Evolutionary conservation across 2,329 filamentous ascomycete genomes (phyloP), one percentile per base, ranked within the genome.

Genomic region (Calonectria henricotiae): DNA sequence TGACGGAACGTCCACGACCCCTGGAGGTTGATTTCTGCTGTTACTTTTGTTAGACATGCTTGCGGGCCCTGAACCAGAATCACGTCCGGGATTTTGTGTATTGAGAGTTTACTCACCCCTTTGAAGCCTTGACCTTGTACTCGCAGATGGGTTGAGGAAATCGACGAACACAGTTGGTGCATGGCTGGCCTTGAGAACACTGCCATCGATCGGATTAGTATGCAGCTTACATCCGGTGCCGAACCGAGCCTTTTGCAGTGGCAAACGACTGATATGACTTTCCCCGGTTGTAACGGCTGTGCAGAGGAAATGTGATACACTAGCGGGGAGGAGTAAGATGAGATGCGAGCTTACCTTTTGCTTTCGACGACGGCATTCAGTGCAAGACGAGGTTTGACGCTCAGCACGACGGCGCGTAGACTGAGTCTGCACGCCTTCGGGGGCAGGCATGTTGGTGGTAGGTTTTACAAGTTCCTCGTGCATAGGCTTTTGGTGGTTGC

Each of bases 111-210:
- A 74, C 73, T 58, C 1, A 78, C 76, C 61, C 75, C 41, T 70
- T 75, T 3, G 76, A 54, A n/a, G 71, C 49, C 35, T 76, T 80
- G n/a, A 68, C 47, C 41, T 77, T 77, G 67, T 89, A 89, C 72
- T 87, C 83, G 76, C 87, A 89, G 7, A 80, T 74, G 0, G 87
- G 87, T 63, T 84, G 85, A 0, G 87, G 87, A 70, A 87, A 89
- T 35, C 87, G 83, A 43, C 87, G 84, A 27, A 83, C 80, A 72
- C 87, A 89, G 74, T 89, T 88, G 49, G 84, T 84, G 78, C 87
- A 89, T 15, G 87, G 87, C 35, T 87, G 86, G 30, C 85, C 83
- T 73, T 88, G 86, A 73, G 88, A 87, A 76, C 87, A 89, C 87
- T 89, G 71, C 43, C 17, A 32, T 3, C 43, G 20, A 32, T 3